Evolutionary conservation across 1,284 basidiomycete genomes (phyloP), one percentile per base, ranked within the genome.

Genomic region (Fomitopsis schrenkii): DNA sequence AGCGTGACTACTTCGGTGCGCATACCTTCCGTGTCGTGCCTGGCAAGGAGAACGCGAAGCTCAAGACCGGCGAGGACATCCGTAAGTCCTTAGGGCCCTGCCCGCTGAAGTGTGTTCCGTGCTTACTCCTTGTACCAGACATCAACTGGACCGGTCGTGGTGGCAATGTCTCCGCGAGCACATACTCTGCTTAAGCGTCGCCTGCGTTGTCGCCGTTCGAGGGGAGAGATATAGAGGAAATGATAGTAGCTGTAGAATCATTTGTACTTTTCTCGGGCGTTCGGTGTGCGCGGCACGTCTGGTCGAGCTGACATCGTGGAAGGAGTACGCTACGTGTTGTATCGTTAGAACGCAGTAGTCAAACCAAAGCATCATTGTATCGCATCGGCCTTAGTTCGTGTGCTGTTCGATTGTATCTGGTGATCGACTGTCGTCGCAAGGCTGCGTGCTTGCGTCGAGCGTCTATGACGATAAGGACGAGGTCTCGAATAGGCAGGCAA

Each of bases 141-240:
- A 83, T 93, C 77, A 92, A 94, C 82, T 94, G 93, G 93, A 95
- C 94, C 67, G 94, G 94, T 62, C 92, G 94, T 70, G 95, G 95
- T 63, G 95, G 95, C 65, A 93, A 90, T 69, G 93, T 98, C 67
- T 95, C 96, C 60, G 93, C 96, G 48, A 91, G 88, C 64, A 90
- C 91, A 63, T 99, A 99, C 86, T 85, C 85, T 75, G 94, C 94
- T 71, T 98, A 87, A 86, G 64, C 57, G 59, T 60, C 36, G 50
- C 38, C 28, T 46, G 42, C 40, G 8, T 33, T 26, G 38, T 28
- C 38, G 48, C 53, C 7, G 10, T 26, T n/a, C 15, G 26, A 19
- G 42, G 38, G 45, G 41, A 35, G 41, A 33, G 30, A 22, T 9
- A 46, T 56, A 36, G 44, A 54, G 36, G n/a, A 14, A 38, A 40